Percentiles rank a stretch among this genome's conserved stretches.
Evolutionary conservation across 148 eudicot genomes (phyloP).

Genomic region (Euryodendron excelsum): DNA sequence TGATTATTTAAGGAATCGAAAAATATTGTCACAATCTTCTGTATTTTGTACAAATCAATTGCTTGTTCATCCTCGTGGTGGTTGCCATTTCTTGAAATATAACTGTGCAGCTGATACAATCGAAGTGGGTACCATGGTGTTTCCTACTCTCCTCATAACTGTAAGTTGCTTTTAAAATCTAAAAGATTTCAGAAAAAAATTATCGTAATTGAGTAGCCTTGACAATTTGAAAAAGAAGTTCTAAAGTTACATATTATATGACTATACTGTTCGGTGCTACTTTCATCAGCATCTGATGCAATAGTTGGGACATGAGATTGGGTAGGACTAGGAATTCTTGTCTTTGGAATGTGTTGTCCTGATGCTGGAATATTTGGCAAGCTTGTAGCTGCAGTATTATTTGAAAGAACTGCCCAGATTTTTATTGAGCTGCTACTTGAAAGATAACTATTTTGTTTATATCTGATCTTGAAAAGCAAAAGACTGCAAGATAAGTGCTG

Average conservation of each 20-base stretch:
- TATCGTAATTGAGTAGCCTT: neutral
- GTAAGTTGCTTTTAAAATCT: neutral
- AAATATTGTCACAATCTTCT: neutral
- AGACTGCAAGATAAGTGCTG: neutral
- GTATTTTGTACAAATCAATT: neutral
- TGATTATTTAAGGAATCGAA: neutral
- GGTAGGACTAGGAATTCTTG: neutral
- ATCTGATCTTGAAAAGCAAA: neutral
- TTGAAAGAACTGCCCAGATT: neutral
- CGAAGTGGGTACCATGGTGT: neutral
- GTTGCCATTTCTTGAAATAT: neutral
- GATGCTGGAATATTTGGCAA: neutral
- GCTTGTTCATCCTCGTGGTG: neutral
- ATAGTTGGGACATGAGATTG: neutral
- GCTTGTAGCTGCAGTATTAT: neutral
- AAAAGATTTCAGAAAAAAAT: neutral
- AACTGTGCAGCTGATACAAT: neutral
- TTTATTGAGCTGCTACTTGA: neutral
- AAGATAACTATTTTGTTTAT: neutral
- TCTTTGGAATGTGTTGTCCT: neutral
- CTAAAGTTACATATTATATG: neutral
- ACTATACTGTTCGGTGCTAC: neutral
- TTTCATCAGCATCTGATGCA: neutral
- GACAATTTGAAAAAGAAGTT: neutral
- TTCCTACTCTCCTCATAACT: neutral